Percentiles rank a stretch among this genome's conserved stretches.
Conservation (phyloP, 805 yeast species). For the Zygotorulaspora florentina region DNA sequence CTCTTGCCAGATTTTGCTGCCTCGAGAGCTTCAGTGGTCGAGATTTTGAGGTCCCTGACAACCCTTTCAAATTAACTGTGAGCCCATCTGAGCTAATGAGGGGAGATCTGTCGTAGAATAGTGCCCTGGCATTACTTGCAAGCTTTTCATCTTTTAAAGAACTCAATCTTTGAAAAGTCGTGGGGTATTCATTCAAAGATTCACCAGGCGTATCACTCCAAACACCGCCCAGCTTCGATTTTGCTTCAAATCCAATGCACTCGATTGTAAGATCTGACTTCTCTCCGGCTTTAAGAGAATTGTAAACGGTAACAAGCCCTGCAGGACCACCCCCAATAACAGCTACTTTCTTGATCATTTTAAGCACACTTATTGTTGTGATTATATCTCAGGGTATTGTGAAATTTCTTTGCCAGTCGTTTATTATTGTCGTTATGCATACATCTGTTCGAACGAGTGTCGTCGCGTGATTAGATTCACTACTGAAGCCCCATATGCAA, state of each 20-base stretch:
- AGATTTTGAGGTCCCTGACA: slow-evolving; percentile 14
- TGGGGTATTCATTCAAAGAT: slow-evolving; percentile 8
- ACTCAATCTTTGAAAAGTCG: slow-evolving; percentile 12
- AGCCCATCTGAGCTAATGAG: slow-evolving; percentile 9
- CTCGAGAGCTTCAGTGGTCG: slow-evolving; percentile 13
- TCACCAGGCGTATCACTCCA: slow-evolving; percentile 35
- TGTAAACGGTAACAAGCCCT: slow-evolving; percentile 15
- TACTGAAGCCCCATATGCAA: not conserved
- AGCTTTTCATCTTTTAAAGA: slow-evolving; percentile 3
- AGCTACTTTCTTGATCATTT: slow-evolving; percentile 20
- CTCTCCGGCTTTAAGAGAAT: slow-evolving; percentile 22
- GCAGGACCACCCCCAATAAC: slow-evolving; percentile 25
- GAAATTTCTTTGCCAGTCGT: not conserved
- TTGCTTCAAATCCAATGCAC: slow-evolving; percentile 44
- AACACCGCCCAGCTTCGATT: slow-evolving; percentile 42
- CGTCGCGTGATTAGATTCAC: not conserved
- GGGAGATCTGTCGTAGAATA: slow-evolving; percentile 19
- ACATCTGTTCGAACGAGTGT: slow-evolving; percentile 1
- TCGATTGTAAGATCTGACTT: slow-evolving; percentile 16
- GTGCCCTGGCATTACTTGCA: slow-evolving; percentile 8
- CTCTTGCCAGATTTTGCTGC: slow-evolving; percentile 7
- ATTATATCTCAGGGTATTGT: not conserved
- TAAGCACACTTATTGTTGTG: not conserved
- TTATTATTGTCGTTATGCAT: not conserved
- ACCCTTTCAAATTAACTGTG: slow-evolving; percentile 8